Conservation (phyloP, 768 basidiomycete species). For the Agrocybe chaxingu region DNA sequence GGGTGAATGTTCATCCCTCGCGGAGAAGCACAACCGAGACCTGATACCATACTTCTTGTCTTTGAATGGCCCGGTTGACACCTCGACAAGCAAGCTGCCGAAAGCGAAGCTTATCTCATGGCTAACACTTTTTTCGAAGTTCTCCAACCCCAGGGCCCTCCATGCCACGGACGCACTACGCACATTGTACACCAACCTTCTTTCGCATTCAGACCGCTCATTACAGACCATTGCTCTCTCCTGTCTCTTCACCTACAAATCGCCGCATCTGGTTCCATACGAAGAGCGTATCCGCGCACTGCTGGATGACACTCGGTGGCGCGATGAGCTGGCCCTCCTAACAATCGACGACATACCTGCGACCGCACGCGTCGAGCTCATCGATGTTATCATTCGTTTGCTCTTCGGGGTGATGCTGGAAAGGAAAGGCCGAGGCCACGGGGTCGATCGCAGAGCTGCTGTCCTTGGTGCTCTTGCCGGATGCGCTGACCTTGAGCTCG, state of each 20-base stretch:
- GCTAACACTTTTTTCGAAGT: conserved; percentile 85
- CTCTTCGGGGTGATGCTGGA: conserved; percentile 89
- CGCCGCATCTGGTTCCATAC: conserved; percentile 47
- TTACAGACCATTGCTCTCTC: conserved; percentile 74
- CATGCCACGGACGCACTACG: conserved; percentile 64
- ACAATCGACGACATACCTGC: conserved; percentile 54
- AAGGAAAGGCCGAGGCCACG: conserved; percentile 62
- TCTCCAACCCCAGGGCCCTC: conserved; percentile 90
- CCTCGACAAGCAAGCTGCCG: conserved; percentile 32
- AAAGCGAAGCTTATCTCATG: conserved; percentile 68
- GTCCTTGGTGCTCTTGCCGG: conserved; percentile 68
- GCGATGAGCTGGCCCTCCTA: conserved; percentile 81
- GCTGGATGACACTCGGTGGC: conserved; percentile 83
- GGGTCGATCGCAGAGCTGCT: conserved; percentile 69
- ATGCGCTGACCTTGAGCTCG: conserved; percentile 72
- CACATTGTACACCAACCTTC: conserved; percentile 63
- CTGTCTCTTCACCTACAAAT: conserved; percentile 83
- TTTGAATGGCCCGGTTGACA: conserved; percentile 31
- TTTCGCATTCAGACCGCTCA: conserved; percentile 81
- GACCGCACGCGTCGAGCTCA: conserved; percentile 58
- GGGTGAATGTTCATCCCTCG: conserved; percentile 64
- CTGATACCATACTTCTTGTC: conserved; percentile 81
- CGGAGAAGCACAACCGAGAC: conserved; percentile 86
- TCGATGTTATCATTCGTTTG: conserved; percentile 70
- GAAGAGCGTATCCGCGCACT: conserved; percentile 67